Conservation (phyloP, 2,329 filamentous ascomycete species). For the Fonsecaea pugnacius region DNA sequence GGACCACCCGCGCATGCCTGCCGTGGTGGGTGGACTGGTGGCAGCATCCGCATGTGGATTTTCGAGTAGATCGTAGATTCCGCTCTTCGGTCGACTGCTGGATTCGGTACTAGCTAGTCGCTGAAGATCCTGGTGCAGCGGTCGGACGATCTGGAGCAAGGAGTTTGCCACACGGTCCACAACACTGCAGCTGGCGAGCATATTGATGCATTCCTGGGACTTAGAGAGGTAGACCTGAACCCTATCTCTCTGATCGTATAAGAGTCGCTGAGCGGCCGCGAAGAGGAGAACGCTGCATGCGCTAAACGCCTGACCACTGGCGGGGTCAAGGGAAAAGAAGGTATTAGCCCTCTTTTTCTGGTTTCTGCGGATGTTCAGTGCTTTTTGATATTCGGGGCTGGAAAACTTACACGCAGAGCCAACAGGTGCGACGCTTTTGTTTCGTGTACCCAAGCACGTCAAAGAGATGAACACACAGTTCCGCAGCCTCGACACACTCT, state of each 20-base stretch:
- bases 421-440: slow-evolving; percentile 17
- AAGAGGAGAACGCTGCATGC: slow-evolving; percentile 23
- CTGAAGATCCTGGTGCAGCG: slow-evolving; percentile 21
- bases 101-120: slow-evolving; percentile 11
- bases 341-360: background rate
- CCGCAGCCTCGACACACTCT: slow-evolving; percentile 19
- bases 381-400: background rate
- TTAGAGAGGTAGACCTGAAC: slow-evolving; percentile 12
- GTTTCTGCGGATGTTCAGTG: background rate
- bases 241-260: slow-evolving; percentile 11
- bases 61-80: slow-evolving; percentile 17
- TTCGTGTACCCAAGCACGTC: slow-evolving; percentile 15
- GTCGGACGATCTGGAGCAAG: slow-evolving; percentile 22
- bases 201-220: slow-evolving; percentile 21
- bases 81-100: slow-evolving; percentile 5
- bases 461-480: slow-evolving; percentile 12
- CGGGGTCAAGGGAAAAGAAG: background rate
- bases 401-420: slow-evolving; percentile 24
- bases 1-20: background rate
- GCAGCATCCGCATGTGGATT: slow-evolving; percentile 6
- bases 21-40: background rate
- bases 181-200: slow-evolving; percentile 15
- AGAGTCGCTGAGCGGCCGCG: slow-evolving; percentile 12
- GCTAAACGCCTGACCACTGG: slow-evolving; percentile 24
- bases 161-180: slow-evolving; percentile 21